These are phyloP conservation scores for Solanum sejunctum DNA, from an alignment of 257 asterid genomes.

Conservation along the genomic window DNA sequence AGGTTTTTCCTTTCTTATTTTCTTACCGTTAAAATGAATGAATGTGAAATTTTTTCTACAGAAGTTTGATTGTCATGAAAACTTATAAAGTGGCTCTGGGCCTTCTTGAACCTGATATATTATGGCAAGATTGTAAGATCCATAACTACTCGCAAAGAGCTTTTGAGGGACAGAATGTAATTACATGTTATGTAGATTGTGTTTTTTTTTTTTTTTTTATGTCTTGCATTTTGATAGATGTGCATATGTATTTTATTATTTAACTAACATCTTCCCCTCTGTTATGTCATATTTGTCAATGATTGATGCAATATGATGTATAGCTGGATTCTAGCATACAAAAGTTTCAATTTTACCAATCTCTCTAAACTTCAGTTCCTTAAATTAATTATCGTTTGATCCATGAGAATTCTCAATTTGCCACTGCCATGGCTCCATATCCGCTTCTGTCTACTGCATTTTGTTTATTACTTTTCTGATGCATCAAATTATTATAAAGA, in stretches of 20 bases:
- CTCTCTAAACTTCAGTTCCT: neutral
- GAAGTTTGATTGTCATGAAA: neutral
- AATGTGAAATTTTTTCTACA: neutral
- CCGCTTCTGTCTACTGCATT: neutral
- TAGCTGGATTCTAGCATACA: neutral
- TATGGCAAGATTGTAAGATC: neutral
- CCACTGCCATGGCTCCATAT: neutral
- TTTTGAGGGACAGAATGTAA: neutral
- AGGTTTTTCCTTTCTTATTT: neutral
- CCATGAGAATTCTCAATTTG: neutral
- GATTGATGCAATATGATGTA: neutral
- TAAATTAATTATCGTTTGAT: neutral
- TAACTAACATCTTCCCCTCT: neutral
- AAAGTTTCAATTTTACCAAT: neutral
- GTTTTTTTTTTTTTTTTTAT: neutral
- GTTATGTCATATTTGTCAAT: neutral
- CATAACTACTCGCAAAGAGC: neutral
- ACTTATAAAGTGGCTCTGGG: neutral
- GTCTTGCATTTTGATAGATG: neutral
- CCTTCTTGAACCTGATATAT: neutral
- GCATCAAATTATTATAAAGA: neutral
- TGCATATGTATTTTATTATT: neutral
- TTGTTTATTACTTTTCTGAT: neutral
- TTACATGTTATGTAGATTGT: neutral
- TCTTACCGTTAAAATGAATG: neutral